These are phyloP conservation scores for Hypoxylon sp. DNA, from an alignment of 2,329 filamentous ascomycete species.

Conservation along the genomic window DNA sequence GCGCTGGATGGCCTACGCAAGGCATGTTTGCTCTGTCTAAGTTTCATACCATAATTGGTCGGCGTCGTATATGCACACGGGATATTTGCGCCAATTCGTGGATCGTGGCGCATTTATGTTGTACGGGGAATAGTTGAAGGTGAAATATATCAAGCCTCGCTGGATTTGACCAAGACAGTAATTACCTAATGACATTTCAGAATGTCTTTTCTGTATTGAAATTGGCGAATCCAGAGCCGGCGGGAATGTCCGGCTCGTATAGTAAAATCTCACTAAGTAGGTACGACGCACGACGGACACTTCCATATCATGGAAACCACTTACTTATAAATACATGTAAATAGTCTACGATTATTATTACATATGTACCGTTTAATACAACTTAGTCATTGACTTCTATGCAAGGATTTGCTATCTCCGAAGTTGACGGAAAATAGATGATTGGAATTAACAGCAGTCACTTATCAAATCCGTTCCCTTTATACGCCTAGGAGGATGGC, in stretches of 20 bases:
- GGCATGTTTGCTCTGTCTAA: conserved; percentile 18
- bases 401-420: conserved; percentile 8
- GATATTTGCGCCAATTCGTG: conserved; percentile 2
- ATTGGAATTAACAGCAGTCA: not conserved
- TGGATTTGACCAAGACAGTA: conserved; percentile 13
- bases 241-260: conserved; percentile 12
- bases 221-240: conserved; percentile 17
- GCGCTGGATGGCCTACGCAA: conserved; percentile 21
- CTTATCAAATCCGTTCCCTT: conserved; percentile 1
- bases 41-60: conserved; percentile 22
- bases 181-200: conserved; percentile 16
- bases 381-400: conserved; percentile 1
- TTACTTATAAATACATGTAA: not conserved
- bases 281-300: not conserved
- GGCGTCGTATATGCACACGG: conserved; percentile 5
- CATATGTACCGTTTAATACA: not conserved
- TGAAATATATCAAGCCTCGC: conserved; percentile 8
- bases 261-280: conserved; percentile 3
- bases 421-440: conserved; percentile 2
- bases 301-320: conserved; percentile 4
- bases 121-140: conserved; percentile 5
- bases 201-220: conserved; percentile 8
- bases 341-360: not conserved
- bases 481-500: not conserved
- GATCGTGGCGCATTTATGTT: conserved; percentile 20